These are phyloP conservation scores for Ascochyta pisi DNA, from an alignment of 2,329 filamentous ascomycete genomes.

Conservation along the genomic window DNA sequence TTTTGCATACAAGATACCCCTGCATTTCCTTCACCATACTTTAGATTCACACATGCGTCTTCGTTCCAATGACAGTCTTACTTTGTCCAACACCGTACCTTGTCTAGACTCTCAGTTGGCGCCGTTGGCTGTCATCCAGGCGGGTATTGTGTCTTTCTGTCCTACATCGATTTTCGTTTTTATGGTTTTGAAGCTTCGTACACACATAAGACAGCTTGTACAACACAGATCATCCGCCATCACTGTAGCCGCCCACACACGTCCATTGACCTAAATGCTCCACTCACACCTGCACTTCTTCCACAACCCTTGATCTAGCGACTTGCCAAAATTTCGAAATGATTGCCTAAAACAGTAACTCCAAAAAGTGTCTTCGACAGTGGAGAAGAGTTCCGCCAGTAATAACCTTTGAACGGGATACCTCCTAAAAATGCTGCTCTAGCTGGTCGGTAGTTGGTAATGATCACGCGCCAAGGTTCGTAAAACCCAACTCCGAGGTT, in stretches of 20 bases:
- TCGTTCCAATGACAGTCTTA: neutral
- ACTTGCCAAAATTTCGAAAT: neutral
- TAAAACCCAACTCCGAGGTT: neutral
- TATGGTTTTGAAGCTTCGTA: neutral
- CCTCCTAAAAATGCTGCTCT: neutral
- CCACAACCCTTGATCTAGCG: too few species aligned
- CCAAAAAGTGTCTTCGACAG: neutral
- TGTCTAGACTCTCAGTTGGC: neutral
- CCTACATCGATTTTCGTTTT: neutral
- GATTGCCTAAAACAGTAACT: neutral
- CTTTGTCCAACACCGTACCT: neutral
- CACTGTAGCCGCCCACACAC: neutral
- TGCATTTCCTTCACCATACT: neutral
- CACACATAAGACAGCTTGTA: neutral
- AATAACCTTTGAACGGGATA: neutral
- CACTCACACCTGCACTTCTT: neutral
- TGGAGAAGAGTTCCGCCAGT: conserved; percentile 5
- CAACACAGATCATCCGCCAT: neutral
- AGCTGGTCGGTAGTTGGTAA: neutral
- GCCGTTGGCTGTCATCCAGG: neutral
- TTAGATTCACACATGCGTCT: neutral
- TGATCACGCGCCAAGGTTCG: neutral
- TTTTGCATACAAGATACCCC: conserved; percentile 5
- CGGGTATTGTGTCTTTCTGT: neutral
- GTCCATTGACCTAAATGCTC: too few species aligned